Base-by-base conservation (phyloP, 805 yeast species). In the Candida namnaoensis region DNA sequence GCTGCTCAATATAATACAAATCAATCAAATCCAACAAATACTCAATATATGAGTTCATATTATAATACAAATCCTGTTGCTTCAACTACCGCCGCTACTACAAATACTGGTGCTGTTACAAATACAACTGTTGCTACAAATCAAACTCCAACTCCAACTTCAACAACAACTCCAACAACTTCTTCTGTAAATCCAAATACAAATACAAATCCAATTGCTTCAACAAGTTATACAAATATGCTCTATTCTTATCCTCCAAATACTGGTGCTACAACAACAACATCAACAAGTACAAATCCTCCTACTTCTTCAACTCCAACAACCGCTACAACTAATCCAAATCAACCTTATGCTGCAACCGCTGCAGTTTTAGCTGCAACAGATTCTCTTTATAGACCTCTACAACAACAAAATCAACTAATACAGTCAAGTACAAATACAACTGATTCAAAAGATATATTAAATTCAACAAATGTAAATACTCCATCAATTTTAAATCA, bases 101-200 rank as follows among this genome's bases (percentile, higher is more conserved):
- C 28, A 7, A 6, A 26, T 7, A 8, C 28, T 7, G 6, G 8
- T 26, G 38, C 32, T 8, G 37, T 19, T 25, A 26, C 13, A 34
- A 15, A 15, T 11, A 13, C 33, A 10, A 35, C 23, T 24, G 27
- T 4, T 14, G 7, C 14, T 14, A 19, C 8, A 8, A 14, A 14
- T 30, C 33, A 9, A 14, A 8, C 14, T 36, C 27, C 26, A 36
- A 27, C n/a, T 32, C 27, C 41, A 40, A 40, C 54, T 39, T 32
- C 35, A 38, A 40, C 42, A 35, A 37, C 42, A 34, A 37, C 32
- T n/a, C 3, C 47, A 42, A 23, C 45, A 39, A 26, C 32, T 23
- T 35, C 12, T 19, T 25, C 5, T 23, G 14, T 13, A 7, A 15
- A 6, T n/a, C 23, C 14, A n/a, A 14, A 33, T 33, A 13, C 15